Base-by-base conservation (phyloP, 345 rosid genomes). In the Moricandia arvensis region DNA sequence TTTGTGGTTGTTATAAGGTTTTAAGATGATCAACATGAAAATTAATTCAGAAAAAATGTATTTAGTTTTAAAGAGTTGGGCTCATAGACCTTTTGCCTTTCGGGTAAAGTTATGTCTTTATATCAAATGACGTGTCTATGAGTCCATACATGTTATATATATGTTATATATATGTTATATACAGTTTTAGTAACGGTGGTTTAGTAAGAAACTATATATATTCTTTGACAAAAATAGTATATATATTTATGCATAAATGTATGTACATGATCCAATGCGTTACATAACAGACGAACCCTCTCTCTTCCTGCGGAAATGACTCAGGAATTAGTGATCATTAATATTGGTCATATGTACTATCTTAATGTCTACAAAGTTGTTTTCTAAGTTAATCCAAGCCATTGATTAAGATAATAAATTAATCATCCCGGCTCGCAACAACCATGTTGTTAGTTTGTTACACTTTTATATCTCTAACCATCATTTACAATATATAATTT, bases 381-480 rank as follows among this genome's bases (percentile, higher is more conserved):
- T 76, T 63, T 76, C 53, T 11, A 57, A 63, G 75, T 70, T 37
- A 64, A 64, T 73, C 63, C 31, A 41, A 38, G 8, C 66, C 70
- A 63, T 31, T 63, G 69, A 75, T 68, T 75, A 49, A 64, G 59
- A 63, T n/a, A 53, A 45, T 30, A 43, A 76, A 63, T 54, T 54
- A 21, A 54, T 63, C 71, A 69, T 63, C 66, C 38, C 21, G 41
- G 59, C 41, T 70, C 66, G 66, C 80, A 76, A 76, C 75, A 63
- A 70, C 71, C 59, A 70, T 53, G 58, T 62, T 69, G 24, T 27
- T n/a, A n/a, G n/a, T n/a, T n/a, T n/a, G n/a, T 75, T 69, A 76
- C 75, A 60, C 73, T 67, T n/a, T n/a, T 59, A 51, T 69, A 27
- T 59, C 74, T 60, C 74, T 66, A 60, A 75, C 63, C 68, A 69